Base-by-base conservation (phyloP, 164 flowering plant species). In the Vitis cinerea region DNA sequence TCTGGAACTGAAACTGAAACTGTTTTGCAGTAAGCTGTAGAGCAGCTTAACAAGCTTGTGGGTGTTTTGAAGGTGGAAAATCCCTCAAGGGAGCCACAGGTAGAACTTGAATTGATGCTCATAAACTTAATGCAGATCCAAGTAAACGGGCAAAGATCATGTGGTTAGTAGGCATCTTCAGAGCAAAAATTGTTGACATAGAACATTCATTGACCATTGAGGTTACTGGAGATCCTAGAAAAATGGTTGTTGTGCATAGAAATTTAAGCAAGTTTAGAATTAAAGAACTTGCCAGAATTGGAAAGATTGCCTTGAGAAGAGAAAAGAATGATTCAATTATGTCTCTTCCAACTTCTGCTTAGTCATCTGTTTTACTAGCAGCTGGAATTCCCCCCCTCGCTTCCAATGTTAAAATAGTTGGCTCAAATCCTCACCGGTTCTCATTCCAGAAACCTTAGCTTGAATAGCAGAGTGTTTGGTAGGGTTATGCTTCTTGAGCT, bases 41-140 rank as follows among this genome's bases (percentile, higher is more conserved):
- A 91, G 78, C 99, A 96, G 80, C 90, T 96, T 55, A 75, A 87
- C 74, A 93, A 93, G 83, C 97, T 96, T 63, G 98, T 90, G 15
- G 92, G 92, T 82, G 99, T 96, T 68, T 74, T 84, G 77, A 90
- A 93, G 93, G 98, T 92, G 72, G 95, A 87, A 69, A 97, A 96
- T 84, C 75, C 93, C 50, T 96, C 98, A 4, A 82, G 58, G 74
- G 97, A 90, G 75, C 94, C 95, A 30, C 97, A 95, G 67, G 99
- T 95, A 59, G 99, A 95, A 76, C 92, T 97, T 66, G 98, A 95
- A 73, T 73, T 95, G 65, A 93, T 95, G 97, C 97, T 95, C 63
- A 71, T 95, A 57, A 93, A 78, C 81, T 96, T 37, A 83, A 85
- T 79, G 94, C 88, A 23, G 84, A 92, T 69, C 87, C 90, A 61